Evolutionary conservation across 2,329 filamentous ascomycete species (phyloP).

Genomic region (Colletotrichum somersetense): DNA sequence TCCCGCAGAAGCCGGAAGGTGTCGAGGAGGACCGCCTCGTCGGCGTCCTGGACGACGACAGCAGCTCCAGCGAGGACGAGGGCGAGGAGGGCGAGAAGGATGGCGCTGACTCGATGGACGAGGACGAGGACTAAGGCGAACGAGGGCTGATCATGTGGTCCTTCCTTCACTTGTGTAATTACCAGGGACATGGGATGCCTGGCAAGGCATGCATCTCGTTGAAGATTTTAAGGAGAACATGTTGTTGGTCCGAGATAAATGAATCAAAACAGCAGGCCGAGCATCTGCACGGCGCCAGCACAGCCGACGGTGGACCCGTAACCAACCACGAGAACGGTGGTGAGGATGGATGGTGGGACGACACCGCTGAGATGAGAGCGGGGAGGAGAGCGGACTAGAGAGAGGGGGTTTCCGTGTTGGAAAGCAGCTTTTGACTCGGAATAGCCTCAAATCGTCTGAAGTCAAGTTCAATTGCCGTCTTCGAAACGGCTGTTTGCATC

Average conservation of each 20-base stretch:
- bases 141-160: not conserved
- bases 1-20: conserved; percentile 65
- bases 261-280: conserved; percentile 21
- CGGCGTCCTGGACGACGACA: conserved; percentile 76
- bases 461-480: conserved; percentile 33
- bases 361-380: not conserved
- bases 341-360: conserved; percentile 13
- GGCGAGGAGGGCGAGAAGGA: conserved; percentile 60
- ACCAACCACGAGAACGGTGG: conserved; percentile 7
- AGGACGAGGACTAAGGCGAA: conserved; percentile 56
- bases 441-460: conserved; percentile 29
- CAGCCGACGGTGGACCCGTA: not conserved
- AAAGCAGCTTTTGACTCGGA: conserved; percentile 22
- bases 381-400: conserved; percentile 3
- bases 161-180: conserved; percentile 7
- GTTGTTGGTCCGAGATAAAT: conserved; percentile 14
- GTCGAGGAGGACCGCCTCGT: conserved; percentile 82
- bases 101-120: conserved; percentile 68
- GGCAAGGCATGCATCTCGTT: not conserved
- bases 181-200: conserved; percentile 10
- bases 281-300: conserved; percentile 3
- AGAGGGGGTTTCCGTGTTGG: conserved; percentile 3
- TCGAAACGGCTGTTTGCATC: conserved; percentile 30
- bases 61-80: conserved; percentile 74
- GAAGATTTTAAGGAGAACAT: conserved; percentile 10